Evolutionary conservation across 306 rosid species (phyloP).

Genomic region (Prunus mongolica): DNA sequence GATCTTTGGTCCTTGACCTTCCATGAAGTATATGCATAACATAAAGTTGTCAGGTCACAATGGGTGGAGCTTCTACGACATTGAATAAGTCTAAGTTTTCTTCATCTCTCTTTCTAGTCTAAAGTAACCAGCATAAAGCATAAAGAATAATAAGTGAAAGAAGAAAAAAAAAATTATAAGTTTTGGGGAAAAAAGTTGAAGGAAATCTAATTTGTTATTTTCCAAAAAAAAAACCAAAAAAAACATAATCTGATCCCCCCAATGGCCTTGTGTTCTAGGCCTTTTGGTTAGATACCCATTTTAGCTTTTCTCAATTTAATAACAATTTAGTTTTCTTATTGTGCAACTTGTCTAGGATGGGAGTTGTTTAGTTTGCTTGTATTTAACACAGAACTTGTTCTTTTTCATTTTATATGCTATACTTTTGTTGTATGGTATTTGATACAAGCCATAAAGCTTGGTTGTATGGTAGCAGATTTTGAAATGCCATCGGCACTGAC

Average conservation of each 20-base stretch:
- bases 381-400: not conserved
- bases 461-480: not conserved
- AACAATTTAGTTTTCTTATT: not conserved
- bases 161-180: not conserved
- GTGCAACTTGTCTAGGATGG: not conserved
- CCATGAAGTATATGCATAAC: not conserved
- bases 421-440: not conserved
- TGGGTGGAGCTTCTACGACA: constrained; percentile 2
- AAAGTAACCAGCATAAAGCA: not conserved
- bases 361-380: not conserved
- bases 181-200: not conserved
- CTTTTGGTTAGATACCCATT: not conserved
- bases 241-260: not conserved
- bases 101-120: not conserved
- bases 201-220: not conserved
- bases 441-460: not conserved
- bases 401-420: not conserved
- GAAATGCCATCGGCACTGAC: not conserved
- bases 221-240: not conserved
- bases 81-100: not conserved
- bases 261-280: not conserved
- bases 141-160: constrained; percentile 1
- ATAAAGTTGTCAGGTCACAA: constrained; percentile 15
- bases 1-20: not conserved
- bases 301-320: not conserved